Percentiles rank a stretch among this genome's conserved stretches.
Evolutionary conservation across 441 rosid species (phyloP).

Genomic region (Croton setiger): DNA sequence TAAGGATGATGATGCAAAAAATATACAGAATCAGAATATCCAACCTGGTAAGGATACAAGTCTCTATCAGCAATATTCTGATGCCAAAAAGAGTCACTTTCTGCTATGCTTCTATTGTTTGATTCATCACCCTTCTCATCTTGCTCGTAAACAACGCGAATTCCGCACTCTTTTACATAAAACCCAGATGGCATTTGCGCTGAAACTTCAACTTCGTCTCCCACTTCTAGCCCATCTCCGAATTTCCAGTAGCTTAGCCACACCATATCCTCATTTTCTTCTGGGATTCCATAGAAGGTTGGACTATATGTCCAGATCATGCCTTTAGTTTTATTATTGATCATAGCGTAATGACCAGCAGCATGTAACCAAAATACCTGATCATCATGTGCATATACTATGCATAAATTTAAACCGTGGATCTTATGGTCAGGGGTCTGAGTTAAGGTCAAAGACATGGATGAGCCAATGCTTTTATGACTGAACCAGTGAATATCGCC

Average conservation of each 20-base stretch:
- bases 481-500: slow-evolving; percentile 19
- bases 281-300: slow-evolving; percentile 17
- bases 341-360: slow-evolving; percentile 15
- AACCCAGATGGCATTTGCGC: slow-evolving; percentile 18
- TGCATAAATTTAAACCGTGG: slow-evolving; percentile 23
- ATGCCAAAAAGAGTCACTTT: neutral
- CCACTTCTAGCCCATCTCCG: slow-evolving; percentile 17
- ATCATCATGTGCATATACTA: slow-evolving; percentile 11
- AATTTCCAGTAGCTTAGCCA: slow-evolving; percentile 23
- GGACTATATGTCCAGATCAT: slow-evolving; percentile 18
- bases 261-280: slow-evolving; percentile 18
- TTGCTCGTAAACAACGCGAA: slow-evolving; percentile 12
- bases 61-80: slow-evolving; percentile 19
- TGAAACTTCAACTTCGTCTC: slow-evolving; percentile 20
- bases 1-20: slow-evolving; percentile 28
- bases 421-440: neutral
- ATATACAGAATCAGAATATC: slow-evolving; percentile 4
- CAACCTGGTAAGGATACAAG: slow-evolving; percentile 16
- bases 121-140: neutral
- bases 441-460: slow-evolving; percentile 13
- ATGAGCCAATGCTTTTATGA: slow-evolving; percentile 12
- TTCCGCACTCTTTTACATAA: slow-evolving; percentile 18
- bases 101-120: neutral
- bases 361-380: slow-evolving; percentile 10
- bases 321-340: slow-evolving; percentile 17